These are phyloP conservation scores for Ceratocystis destructans DNA, from an alignment of 2,329 filamentous ascomycete species.

Conservation along the genomic window DNA sequence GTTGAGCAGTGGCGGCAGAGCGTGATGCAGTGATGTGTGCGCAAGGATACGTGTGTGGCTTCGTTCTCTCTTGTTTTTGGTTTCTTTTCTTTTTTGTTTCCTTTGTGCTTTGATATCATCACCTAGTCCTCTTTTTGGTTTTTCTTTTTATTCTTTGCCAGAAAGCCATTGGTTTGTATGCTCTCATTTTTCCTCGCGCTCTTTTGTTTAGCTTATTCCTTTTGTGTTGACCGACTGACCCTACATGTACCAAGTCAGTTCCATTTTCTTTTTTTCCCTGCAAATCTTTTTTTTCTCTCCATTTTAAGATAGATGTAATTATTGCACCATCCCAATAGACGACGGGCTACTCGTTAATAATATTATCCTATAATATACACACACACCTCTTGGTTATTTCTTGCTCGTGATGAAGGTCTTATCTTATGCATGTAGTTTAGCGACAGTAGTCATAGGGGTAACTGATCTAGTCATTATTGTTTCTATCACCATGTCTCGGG, in stretches of 20 bases:
- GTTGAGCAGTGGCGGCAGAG: slow-evolving; percentile 34
- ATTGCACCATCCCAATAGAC: background rate
- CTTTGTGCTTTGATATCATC: background rate
- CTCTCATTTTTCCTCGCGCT: background rate
- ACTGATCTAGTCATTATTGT: too few relatives aligned
- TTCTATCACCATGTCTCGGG: too few relatives aligned
- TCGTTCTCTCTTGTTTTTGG: background rate
- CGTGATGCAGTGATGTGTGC: slow-evolving; percentile 23
- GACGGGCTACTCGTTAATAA: background rate
- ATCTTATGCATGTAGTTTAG: too few relatives aligned
- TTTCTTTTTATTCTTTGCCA: slow-evolving; percentile 5
- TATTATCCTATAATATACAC: background rate
- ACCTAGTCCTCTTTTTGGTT: background rate
- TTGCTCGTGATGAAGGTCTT: too few relatives aligned
- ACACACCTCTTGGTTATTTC: too few relatives aligned
- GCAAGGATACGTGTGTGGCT: too few relatives aligned
- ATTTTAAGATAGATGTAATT: background rate
- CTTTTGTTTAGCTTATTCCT: background rate
- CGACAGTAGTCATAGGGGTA: too few relatives aligned
- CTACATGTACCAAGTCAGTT: background rate
- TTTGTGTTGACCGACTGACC: background rate
- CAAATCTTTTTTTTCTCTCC: background rate
- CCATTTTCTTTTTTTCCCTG: background rate
- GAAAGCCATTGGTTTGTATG: background rate
- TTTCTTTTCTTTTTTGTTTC: background rate